Evolutionary conservation across 202 grass and related monocot species (phyloP).

Genomic region (Cymbopogon flexuosus): DNA sequence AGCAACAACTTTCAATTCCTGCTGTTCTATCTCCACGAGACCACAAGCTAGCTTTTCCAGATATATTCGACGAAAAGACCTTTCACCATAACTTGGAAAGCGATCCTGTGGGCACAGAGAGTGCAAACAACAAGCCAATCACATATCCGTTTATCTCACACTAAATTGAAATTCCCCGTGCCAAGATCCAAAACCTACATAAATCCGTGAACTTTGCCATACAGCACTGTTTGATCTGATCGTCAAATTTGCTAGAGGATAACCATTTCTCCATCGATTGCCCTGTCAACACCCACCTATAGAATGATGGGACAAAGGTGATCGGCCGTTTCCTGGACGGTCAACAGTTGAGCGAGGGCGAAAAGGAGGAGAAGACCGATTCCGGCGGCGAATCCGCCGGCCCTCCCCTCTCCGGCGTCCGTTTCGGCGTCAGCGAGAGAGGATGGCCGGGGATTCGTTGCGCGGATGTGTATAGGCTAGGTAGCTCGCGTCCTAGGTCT

Average conservation of each 20-base stretch:
- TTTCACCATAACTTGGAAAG: neutral
- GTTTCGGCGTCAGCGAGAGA: too few relatives aligned
- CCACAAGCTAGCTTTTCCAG: neutral
- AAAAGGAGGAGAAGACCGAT: too few relatives aligned
- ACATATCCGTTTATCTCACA: neutral
- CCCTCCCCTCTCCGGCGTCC: too few relatives aligned
- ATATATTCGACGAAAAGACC: slow-evolving; percentile 10
- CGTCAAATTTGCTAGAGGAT: neutral
- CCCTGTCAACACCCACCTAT: neutral
- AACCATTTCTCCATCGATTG: neutral
- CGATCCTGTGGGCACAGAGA: neutral
- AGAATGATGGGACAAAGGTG: too few relatives aligned
- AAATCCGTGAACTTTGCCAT: neutral
- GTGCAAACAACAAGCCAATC: neutral
- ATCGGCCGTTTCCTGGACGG: too few relatives aligned
- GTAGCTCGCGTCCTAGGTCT: too few relatives aligned
- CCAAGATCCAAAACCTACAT: neutral
- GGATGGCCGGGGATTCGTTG: too few relatives aligned
- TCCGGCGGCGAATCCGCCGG: too few relatives aligned
- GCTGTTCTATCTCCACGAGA: neutral
- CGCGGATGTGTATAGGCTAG: too few relatives aligned
- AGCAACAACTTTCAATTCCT: slow-evolving; percentile 11
- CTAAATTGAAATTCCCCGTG: neutral
- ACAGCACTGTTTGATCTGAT: neutral
- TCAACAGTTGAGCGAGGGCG: too few relatives aligned